phyloP scores from a whole-genome alignment of 352 stramenopile species.

The Globisporangium paroecandrum region DNA sequence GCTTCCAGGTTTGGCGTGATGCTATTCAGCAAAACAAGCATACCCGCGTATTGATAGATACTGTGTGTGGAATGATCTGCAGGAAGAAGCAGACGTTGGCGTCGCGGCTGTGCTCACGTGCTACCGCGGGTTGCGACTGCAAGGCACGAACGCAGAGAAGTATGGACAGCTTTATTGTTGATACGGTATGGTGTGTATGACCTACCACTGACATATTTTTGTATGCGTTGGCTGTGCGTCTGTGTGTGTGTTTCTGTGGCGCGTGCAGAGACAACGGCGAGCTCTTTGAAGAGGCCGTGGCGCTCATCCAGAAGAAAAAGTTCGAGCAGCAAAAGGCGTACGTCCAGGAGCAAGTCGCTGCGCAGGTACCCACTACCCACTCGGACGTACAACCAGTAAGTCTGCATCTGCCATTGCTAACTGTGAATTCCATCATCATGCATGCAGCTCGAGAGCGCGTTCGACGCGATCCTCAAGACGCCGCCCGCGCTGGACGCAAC shows the following conservation, averaged over 20 bases:
- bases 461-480: constrained; percentile 62
- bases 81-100: constrained; percentile 82
- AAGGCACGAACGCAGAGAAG: constrained; percentile 44
- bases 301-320: constrained; percentile 64
- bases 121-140: constrained; percentile 62
- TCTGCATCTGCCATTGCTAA: neutral
- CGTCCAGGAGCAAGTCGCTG: constrained; percentile 55
- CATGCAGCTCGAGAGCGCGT: constrained; percentile 39
- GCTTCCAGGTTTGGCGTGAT: constrained; percentile 50
- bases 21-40: neutral
- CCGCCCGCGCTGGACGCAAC: constrained; percentile 31
- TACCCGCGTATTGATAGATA: neutral
- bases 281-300: constrained; percentile 74
- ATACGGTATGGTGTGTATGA: neutral
- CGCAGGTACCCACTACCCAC: constrained; percentile 34
- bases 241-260: neutral
- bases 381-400: neutral
- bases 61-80: constrained; percentile 3
- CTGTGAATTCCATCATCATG: neutral
- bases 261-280: constrained; percentile 52
- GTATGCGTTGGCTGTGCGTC: neutral
- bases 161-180: constrained; percentile 14
- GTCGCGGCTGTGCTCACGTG: constrained; percentile 76
- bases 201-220: neutral
- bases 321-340: constrained; percentile 81